These are phyloP conservation scores for Monilinia laxa DNA, from an alignment of 2,329 filamentous ascomycete genomes.

Conservation along the genomic window DNA sequence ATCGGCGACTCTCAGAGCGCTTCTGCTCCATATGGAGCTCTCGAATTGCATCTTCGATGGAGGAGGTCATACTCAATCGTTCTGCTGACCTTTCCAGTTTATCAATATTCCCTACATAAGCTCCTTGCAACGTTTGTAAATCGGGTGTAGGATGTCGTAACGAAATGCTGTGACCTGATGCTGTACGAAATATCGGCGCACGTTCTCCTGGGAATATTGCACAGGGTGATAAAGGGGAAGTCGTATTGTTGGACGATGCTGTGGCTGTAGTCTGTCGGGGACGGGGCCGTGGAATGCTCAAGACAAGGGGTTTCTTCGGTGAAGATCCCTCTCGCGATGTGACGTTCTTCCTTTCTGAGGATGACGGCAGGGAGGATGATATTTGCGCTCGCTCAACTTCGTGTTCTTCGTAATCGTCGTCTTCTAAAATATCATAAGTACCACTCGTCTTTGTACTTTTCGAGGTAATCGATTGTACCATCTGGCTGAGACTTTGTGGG, in stretches of 20 bases:
- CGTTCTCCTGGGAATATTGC: constrained; percentile 22
- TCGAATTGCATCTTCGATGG: constrained; percentile 75
- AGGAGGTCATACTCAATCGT: constrained; percentile 68
- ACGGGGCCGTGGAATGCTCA: constrained; percentile 30
- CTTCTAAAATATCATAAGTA: constrained; percentile 31
- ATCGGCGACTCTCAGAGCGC: constrained; percentile 64
- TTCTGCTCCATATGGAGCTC: constrained; percentile 71
- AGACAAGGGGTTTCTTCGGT: constrained; percentile 21
- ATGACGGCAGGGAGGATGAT: constrained; percentile 13
- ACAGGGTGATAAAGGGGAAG: constrained; percentile 23
- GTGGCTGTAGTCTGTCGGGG: constrained; percentile 30
- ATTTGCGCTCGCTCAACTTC: constrained; percentile 13
- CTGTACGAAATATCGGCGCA: constrained; percentile 33
- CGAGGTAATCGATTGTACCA: constrained; percentile 27
- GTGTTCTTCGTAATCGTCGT: constrained; percentile 28
- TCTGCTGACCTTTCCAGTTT: constrained; percentile 75
- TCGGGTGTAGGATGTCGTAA: constrained; percentile 62
- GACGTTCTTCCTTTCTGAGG: constrained; percentile 19
- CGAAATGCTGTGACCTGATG: constrained; percentile 35
- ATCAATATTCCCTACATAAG: constrained; percentile 66
- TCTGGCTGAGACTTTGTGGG: constrained; percentile 19
- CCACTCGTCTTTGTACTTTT: constrained; percentile 25
- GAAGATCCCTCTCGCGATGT: constrained; percentile 16
- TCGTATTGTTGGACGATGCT: constrained; percentile 24
- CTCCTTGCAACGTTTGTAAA: constrained; percentile 59